phyloP scores from a whole-genome alignment of 1,284 basidiomycete species.

The Gomphus sp. region DNA sequence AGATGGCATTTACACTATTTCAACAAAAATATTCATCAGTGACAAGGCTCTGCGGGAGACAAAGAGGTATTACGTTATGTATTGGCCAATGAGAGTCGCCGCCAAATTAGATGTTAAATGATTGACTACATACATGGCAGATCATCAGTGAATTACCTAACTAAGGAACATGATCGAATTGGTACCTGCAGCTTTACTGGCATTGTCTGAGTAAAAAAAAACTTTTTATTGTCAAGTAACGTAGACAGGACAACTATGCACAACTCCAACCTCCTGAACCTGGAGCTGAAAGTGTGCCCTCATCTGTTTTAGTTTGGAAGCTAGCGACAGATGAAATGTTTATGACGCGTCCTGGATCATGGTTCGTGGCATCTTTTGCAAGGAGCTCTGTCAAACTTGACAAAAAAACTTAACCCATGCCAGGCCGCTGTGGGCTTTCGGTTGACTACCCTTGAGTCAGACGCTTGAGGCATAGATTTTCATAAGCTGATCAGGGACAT shows the following conservation, averaged over 20 bases:
- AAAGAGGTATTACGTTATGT: conserved; percentile 50
- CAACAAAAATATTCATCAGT: neutral
- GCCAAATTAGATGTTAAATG: conserved; percentile 75
- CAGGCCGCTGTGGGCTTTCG: neutral
- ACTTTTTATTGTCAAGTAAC: neutral
- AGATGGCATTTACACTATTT: conserved; percentile 78
- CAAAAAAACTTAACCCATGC: conserved; percentile 10
- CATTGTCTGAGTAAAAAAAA: conserved; percentile 40
- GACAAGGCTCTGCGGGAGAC: conserved; percentile 2
- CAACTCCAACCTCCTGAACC: conserved; percentile 77
- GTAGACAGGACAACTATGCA: conserved; percentile 19
- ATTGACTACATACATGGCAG: conserved; percentile 47
- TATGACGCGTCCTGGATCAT: conserved; percentile 68
- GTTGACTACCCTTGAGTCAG: conserved; percentile 48
- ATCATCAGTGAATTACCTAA: neutral
- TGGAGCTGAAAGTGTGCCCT: conserved; percentile 38
- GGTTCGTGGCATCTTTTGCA: conserved; percentile 53
- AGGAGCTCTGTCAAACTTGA: conserved; percentile 53
- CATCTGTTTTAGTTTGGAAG: conserved; percentile 41
- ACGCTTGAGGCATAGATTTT: neutral
- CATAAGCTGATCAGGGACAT: conserved; percentile 17
- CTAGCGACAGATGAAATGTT: conserved; percentile 76
- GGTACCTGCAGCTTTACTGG: conserved; percentile 69
- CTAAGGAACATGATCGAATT: neutral
- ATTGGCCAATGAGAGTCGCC: conserved; percentile 49